phyloP scores from a whole-genome alignment of 495 filamentous ascomycete genomes.

The Aeminium ludgeri region DNA sequence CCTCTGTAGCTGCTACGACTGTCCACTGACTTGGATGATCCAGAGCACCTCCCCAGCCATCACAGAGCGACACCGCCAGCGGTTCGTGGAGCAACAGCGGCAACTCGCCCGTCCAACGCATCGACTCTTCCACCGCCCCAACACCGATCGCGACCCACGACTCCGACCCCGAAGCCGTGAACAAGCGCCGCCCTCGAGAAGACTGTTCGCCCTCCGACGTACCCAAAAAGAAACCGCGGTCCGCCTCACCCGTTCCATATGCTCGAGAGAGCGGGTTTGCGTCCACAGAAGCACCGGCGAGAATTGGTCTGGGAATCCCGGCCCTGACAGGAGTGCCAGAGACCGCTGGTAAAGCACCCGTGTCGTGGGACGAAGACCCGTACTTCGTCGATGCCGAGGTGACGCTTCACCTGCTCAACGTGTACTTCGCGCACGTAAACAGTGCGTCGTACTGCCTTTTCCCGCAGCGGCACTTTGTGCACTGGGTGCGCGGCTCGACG shows the following conservation, averaged over 20 bases:
- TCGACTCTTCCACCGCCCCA: constrained; percentile 2
- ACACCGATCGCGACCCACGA: neutral
- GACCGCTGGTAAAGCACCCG: too few relatives aligned
- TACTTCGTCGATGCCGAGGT: constrained; percentile 31
- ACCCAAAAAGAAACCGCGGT: constrained; percentile 15
- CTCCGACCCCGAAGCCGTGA: neutral
- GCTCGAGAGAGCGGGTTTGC: neutral
- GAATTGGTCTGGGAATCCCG: too few relatives aligned
- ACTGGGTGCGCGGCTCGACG: constrained; percentile 36
- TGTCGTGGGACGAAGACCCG: constrained; percentile 40
- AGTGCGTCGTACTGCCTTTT: constrained; percentile 39
- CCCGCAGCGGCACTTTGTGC: constrained; percentile 32
- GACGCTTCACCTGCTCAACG: constrained; percentile 34
- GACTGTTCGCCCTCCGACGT: constrained; percentile 8
- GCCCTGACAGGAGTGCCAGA: too few relatives aligned
- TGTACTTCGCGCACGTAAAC: constrained; percentile 39
- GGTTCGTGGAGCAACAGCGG: constrained; percentile 1
- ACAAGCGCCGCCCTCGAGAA: constrained; percentile 9
- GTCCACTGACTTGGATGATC: neutral
- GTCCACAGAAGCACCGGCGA: too few relatives aligned
- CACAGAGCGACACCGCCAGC: constrained; percentile 18
- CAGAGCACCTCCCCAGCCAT: constrained; percentile 8
- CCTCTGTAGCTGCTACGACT: too few relatives aligned
- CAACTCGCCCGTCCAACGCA: constrained; percentile 4
- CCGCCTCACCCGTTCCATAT: constrained; percentile 6